Base-by-base conservation (phyloP, 2,329 filamentous ascomycete genomes). In the Chaetomium olivaceum region DNA sequence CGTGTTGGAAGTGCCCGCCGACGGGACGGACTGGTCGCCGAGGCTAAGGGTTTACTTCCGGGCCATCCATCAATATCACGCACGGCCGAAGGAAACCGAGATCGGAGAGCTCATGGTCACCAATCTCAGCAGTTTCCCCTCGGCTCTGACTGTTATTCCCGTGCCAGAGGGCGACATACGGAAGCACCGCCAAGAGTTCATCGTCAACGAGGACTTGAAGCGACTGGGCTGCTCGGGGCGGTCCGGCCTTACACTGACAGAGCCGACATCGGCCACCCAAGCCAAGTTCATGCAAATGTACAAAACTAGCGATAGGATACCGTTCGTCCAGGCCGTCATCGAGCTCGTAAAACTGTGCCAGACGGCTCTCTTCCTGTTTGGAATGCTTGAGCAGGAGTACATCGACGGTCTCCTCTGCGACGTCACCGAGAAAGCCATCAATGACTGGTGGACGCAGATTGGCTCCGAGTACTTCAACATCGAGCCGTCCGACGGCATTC, bases 381-480 rank as follows among this genome's bases (percentile, higher is more conserved):
- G 90, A 62, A 92, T 93, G 75, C 81, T 98, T 6, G 89, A 91
- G n/a, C 85, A 89, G 33, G 91, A 93, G 70, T 98, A 96, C 75
- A 91, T 92, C 8, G 95, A 99, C 73, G 95, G 95, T 0, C 80
- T 97, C 27, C 84, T 99, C 3, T 99, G 95, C 76, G 95, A 99
- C 78, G 83, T 95, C 52, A 98, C 95, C 0, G 95, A 99, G 76
- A 89, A 85, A 68, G 92, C 93, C 1, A 88, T 98, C 72, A 90
- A 89, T 68, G 91, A 97, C 76, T 99, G 95, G 95, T 98, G 95
- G 95, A 89, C 91, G 1, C 92, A 97, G 73, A 90, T 97, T 66
- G 95, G 95, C 1, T 89, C 89, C 0, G 94, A 98, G 70, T 89
- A 95, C 73, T 97, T 94, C 80, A 96, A 94, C 63, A 87, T 93